These are phyloP conservation scores for Carallia pectinifolia DNA, from an alignment of 345 rosid species.

Conservation along the genomic window DNA sequence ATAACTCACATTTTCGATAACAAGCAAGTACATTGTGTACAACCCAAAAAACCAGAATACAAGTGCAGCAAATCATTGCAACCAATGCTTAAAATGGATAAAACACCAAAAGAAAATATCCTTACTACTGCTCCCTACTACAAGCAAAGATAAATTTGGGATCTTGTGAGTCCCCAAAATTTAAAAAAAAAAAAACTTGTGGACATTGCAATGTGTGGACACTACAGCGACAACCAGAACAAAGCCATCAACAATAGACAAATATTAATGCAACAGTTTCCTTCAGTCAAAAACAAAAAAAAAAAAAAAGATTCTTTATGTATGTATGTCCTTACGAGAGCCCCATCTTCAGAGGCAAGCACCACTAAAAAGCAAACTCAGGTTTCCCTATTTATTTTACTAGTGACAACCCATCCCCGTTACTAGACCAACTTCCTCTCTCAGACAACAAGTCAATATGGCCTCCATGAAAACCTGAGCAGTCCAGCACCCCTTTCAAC, in stretches of 20 bases:
- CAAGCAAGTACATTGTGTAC: background rate
- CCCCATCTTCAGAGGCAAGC: slow-evolving; percentile 7
- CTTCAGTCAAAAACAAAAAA: too few relatives aligned
- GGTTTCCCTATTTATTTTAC: slow-evolving; percentile 23
- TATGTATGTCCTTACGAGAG: slow-evolving; percentile 16
- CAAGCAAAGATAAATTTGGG: background rate
- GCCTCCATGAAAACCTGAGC: slow-evolving; percentile 14
- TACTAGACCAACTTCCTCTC: background rate
- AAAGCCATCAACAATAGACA: too few relatives aligned
- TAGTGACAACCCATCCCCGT: slow-evolving; percentile 18
- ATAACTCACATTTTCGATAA: background rate
- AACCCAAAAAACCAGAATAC: background rate
- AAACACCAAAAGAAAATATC: slow-evolving; percentile 9
- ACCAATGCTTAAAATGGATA: background rate
- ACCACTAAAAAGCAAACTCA: slow-evolving; percentile 5
- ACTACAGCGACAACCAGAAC: background rate
- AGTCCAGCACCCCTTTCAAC: slow-evolving; percentile 23
- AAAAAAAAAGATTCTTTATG: background rate
- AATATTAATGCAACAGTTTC: too few relatives aligned
- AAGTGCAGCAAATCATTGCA: background rate
- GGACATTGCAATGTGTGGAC: slow-evolving; percentile 5
- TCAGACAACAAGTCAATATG: slow-evolving; percentile 4
- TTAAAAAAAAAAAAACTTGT: slow-evolving; percentile 13
- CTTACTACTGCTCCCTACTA: slow-evolving; percentile 6
- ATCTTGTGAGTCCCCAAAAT: slow-evolving; percentile 16